These are phyloP conservation scores for Picocystis sp. DNA, from an alignment of 163 green algal species.

Conservation along the genomic window DNA sequence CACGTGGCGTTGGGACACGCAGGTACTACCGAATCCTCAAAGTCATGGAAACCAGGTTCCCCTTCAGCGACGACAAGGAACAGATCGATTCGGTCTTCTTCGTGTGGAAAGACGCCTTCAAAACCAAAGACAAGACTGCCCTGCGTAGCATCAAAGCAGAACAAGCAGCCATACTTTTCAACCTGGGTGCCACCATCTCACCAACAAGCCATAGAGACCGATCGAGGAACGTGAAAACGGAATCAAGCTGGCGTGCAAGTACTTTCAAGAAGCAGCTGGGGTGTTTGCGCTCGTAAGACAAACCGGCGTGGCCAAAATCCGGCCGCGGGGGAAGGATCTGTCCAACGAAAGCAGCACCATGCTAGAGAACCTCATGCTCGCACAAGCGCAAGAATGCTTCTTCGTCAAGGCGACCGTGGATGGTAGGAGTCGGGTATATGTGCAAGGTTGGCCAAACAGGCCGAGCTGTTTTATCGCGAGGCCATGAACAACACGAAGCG, in stretches of 20 bases:
- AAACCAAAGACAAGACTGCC: constrained; percentile 13
- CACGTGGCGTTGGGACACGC: not conserved
- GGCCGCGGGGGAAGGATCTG: constrained; percentile 36
- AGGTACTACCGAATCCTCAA: constrained; percentile 70
- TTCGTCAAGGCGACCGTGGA: constrained; percentile 40
- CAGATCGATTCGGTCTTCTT: constrained; percentile 59
- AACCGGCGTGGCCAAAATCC: constrained; percentile 32
- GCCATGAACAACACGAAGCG: constrained; percentile 31
- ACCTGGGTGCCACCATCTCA: constrained; percentile 57
- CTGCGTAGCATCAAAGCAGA: constrained; percentile 76
- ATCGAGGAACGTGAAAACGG: constrained; percentile 48
- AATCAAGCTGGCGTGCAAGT: constrained; percentile 52
- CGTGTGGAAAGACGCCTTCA: constrained; percentile 60
- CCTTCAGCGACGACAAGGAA: constrained; percentile 51
- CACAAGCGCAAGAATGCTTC: constrained; percentile 44
- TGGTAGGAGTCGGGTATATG: constrained; percentile 45
- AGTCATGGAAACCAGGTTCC: constrained; percentile 76
- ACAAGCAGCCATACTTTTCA: constrained; percentile 81
- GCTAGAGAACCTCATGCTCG: constrained; percentile 85
- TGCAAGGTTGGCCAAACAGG: constrained; percentile 52
- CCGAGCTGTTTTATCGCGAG: constrained; percentile 30
- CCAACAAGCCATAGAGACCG: constrained; percentile 54
- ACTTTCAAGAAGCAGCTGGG: constrained; percentile 70
- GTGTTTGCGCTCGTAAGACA: constrained; percentile 50
- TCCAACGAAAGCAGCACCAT: constrained; percentile 50